Conservation (phyloP, 2,329 filamentous ascomycete species). For the Rhynchosporium graminicola region DNA sequence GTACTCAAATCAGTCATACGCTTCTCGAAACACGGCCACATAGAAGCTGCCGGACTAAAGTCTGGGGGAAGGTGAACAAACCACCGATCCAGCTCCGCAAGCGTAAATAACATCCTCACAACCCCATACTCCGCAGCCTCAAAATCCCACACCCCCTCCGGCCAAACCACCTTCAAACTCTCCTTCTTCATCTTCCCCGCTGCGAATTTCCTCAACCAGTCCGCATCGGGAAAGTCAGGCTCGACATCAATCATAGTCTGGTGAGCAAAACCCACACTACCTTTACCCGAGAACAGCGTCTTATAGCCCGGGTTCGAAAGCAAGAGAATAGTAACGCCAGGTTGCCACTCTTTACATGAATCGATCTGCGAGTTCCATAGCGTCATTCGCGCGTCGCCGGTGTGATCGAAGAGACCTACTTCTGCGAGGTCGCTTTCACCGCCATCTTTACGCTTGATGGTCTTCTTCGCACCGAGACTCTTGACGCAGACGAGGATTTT, state of each 20-base stretch:
- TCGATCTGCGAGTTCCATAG: conserved; percentile 54
- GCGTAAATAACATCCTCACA: conserved; percentile 43
- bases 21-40: background rate
- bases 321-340: conserved; percentile 52
- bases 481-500: conserved; percentile 60
- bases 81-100: conserved; percentile 48
- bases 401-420: conserved; percentile 59
- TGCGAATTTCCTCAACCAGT: conserved; percentile 54
- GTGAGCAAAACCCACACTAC: conserved; percentile 42
- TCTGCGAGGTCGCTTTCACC: conserved; percentile 49
- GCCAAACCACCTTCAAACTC: conserved; percentile 52
- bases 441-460: conserved; percentile 48
- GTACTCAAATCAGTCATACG: background rate
- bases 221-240: conserved; percentile 53
- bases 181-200: conserved; percentile 50
- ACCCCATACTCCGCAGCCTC: conserved; percentile 41
- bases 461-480: conserved; percentile 55
- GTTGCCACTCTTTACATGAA: conserved; percentile 48
- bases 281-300: conserved; percentile 29
- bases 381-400: conserved; percentile 52
- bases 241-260: conserved; percentile 56
- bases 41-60: background rate
- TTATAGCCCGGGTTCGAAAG: conserved; percentile 43
- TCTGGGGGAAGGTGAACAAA: conserved; percentile 20
- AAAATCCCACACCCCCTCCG: conserved; percentile 44